Evolutionary conservation across 305 asterid genomes (phyloP), one percentile per base, ranked within the genome.

Genomic region (Solanum aculeatissimum): DNA sequence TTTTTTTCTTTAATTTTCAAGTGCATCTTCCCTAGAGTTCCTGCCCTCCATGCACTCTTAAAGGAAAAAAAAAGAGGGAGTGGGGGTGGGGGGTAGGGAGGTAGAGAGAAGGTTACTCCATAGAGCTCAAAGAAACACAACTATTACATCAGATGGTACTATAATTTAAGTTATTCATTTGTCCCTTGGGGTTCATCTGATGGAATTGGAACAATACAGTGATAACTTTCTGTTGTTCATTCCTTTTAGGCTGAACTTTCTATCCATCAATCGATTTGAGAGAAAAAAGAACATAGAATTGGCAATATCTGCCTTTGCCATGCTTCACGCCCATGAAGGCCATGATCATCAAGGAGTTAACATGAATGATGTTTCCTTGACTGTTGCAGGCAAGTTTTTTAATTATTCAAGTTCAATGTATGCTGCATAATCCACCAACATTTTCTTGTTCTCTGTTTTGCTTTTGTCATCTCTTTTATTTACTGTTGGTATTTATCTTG

Each of bases 261-360:
- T 97, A 47, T 97, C 99, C 23, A 95, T 97, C 89, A 97, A 97
- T 84, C 97, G 99, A 66, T 97, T 94, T 88, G 99, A 97, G 74
- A 92, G 97, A 92, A 95, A 95, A 85, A 97, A 97, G 94, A 95
- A 97, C 87, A 94, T 97, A 70, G 96, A 91, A 68, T 91, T 97
- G 84, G 99, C 99, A 84, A 92, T 96, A 87, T 91, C 98, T 78
- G 94, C 99, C 27, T 95, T 96, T 81, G 94, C 96, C 21, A 88
- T 80, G 90, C 93, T 97, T 75, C 90, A 85, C 87, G 85, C 85
- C 80, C 86, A 82, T 85, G 89, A 88, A 79, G 38, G 66, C 35
- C 91, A 86, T 47, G 83, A 83, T 69, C 84, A 80, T 86, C 86
- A 86, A 62, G 91, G 86, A 79, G 89, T 81, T 88, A 70, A 85